A percentile compares a stretch with the other conserved stretches of the same genome.
Evolutionary conservation across 1,284 basidiomycete genomes (phyloP).

Genomic region (Ceratobasidium papillatum): DNA sequence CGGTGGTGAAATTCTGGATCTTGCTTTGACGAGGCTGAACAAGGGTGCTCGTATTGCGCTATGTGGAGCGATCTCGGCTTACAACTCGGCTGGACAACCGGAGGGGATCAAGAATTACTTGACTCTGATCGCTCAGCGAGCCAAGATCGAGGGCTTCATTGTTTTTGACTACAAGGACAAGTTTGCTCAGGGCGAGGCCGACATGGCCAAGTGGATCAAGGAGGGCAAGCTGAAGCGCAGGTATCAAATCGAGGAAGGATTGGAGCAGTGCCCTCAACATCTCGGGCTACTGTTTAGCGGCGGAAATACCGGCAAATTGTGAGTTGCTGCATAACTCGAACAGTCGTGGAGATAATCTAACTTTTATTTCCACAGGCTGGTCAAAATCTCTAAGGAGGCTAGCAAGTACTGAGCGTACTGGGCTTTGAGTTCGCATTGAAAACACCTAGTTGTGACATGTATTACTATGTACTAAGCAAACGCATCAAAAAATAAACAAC

Average conservation of each 20-base stretch:
- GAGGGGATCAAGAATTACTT: slow-evolving; percentile 42
- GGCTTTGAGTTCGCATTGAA: neutral
- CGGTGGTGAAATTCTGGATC: slow-evolving; percentile 69
- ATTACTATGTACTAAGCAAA: slow-evolving; percentile 14
- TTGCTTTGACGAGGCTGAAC: slow-evolving; percentile 55
- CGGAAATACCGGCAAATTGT: slow-evolving; percentile 86
- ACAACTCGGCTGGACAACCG: slow-evolving; percentile 38
- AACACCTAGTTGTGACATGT: slow-evolving; percentile 31
- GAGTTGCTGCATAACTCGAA: slow-evolving; percentile 52
- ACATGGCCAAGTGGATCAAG: slow-evolving; percentile 63
- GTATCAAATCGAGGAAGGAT: slow-evolving; percentile 79
- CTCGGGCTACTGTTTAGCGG: slow-evolving; percentile 78
- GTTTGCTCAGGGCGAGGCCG: slow-evolving; percentile 63
- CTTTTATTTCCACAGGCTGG: neutral
- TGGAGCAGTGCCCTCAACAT: slow-evolving; percentile 74
- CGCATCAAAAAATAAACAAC: slow-evolving; percentile 15
- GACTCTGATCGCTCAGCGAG: slow-evolving; percentile 57
- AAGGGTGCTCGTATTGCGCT: slow-evolving; percentile 58
- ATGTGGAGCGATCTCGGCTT: slow-evolving; percentile 57
- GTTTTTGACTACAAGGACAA: slow-evolving; percentile 68
- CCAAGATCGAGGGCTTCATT: slow-evolving; percentile 59
- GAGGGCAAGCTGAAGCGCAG: slow-evolving; percentile 83
- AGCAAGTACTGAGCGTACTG: slow-evolving; percentile 20
- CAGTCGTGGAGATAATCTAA: neutral
- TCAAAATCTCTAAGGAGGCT: slow-evolving; percentile 38